Base-by-base conservation (phyloP, 495 filamentous ascomycete genomes). In the Penicillium bialowiezense region DNA sequence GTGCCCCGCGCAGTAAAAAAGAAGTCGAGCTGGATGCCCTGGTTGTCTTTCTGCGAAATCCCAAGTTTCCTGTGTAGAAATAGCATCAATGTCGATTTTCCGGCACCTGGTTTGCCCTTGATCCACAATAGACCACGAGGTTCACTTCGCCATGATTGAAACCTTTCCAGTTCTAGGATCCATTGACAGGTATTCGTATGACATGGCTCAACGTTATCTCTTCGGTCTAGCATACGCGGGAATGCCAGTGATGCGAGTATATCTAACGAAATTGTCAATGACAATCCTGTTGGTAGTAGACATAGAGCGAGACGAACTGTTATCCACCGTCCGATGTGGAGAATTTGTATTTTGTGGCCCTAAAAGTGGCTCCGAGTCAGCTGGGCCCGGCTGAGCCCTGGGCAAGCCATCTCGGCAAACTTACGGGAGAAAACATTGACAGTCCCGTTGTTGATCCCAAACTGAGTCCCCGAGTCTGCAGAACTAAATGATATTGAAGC, bases 41-140 rank as follows among this genome's bases (percentile, higher is more conserved):
- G 13, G 13, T 13, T 44, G 19, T 13, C 20, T 37, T 36, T 32
- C 6, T 40, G 17, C 7, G 7, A 14, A 9, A 12, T 34, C 26
- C 13, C 36, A 33, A 51, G 55, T 44, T 32, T 57, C 1, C 42
- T 19, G 29, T 36, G 37, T 18, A 54, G 21, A 20, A 34, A 54
- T 15, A 44, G 67, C 54, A 72, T 60, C 17, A 77, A 41, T 1
- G 74, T 77, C 1, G 72, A 76, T 58, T 78, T 77, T 0, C 74
- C 74, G 14, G 68, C 65, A 13, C 74, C 72, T 3, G 74, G 72
- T 44, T 75, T 78, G 15, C 75, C 74, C 42, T 70, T 69, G 24
- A 77, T 67, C 75, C 73, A 77, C 4, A 77, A 58, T 7, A 77
- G 20, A 21, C 50, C 50, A 5, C n/a, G 20, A 15, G 33, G 9